Base-by-base conservation (phyloP, 129 eudicot species). In the Lactuca sativa region DNA sequence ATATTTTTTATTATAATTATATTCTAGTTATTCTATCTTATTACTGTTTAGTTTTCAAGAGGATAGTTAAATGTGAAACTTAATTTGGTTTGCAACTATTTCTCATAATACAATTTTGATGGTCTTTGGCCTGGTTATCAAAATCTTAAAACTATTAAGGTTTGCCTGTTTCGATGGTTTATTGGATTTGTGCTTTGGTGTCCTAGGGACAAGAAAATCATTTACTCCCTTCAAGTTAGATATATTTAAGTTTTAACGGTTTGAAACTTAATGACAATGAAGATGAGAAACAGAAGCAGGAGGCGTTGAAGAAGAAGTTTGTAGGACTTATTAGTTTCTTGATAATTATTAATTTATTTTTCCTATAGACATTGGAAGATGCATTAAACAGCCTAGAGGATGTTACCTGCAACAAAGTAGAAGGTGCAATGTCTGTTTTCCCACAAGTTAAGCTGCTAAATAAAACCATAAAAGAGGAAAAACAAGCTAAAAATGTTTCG, bases 361-460 rank as follows among this genome's bases (percentile, higher is more conserved):
- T n/a, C n/a, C n/a, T n/a, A n/a, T n/a, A n/a, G n/a, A n/a, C n/a
- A n/a, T n/a, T n/a, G n/a, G n/a, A n/a, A n/a, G n/a, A 87, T n/a
- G 98, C 83, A 48, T 36, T 93, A 9, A 93, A 93, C 82, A 81
- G 84, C 60, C 76, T 93, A 62, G 98, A 93, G 81, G 98, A 97
- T 52, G 80, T 93, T 41, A 89, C 87, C 5, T 93, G 97, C 85
- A 93, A 89, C 82, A 85, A 82, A 80, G 92, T 97, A 0, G 98
- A 93, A 81, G 98, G 98, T 52, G 98, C 98, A 30, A 89, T 93
- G 98, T 93, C 89, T 75, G 92, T 93, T 53, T 93, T 93, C 51
- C 98, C 98, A 25, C 86, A 88, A 43, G 79, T 93, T 72, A 60
- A 66, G 40, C 81, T 93, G 55, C 97, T 97, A 25, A 77, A 87